Base-by-base conservation (phyloP, 352 stramenopile species). In the Phytopythium ostracodes region DNA sequence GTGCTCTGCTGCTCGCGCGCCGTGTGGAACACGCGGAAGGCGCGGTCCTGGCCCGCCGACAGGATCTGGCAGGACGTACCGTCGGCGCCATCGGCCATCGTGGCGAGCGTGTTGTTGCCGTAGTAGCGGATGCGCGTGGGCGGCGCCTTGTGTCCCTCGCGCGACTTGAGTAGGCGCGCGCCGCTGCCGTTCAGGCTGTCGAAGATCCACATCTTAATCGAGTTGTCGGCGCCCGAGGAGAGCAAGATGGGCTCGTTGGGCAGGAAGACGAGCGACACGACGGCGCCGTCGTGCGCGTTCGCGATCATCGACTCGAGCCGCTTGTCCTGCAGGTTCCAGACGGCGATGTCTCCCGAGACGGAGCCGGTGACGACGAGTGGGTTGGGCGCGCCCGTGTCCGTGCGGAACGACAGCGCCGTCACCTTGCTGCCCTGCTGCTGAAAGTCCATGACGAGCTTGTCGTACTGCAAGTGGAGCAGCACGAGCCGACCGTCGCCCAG, bases 161-260 rank as follows among this genome's bases (percentile, higher is more conserved):
- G 82, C 22, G 78, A 96, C 70, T 95, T 95, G 36, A 98, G 81
- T n/a, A 98, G 70, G 20, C 92, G 87, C 25, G 89, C 85, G 10
- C 73, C 86, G 27, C 79, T 72, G 27, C 79, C 79, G 42, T 96
- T 89, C 10, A 94, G 63, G 31, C 91, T 73, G 72, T 98, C 94
- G 40, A 98, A 98, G 53, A 98, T 96, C 93, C 92, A 98, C 67
- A 97, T 76, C 64, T 96, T 96, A 61, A 98, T 83, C 27, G 85
- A 78, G 70, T 98, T 98, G 75, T 98, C 93, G 6, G 69, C 72
- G 24, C 91, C 88, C 1, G 81, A 81, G 4, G 84, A 97, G 18
- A 98, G 67, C 57, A 98, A 60, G 27, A 98, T 64, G 2, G 92
- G 88, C 63, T 98, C 91, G 58, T 94, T 89, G 4, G 86, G 77